phyloP scores from a whole-genome alignment of 2,329 filamentous ascomycete genomes.

The Colletotrichum coccodes region DNA sequence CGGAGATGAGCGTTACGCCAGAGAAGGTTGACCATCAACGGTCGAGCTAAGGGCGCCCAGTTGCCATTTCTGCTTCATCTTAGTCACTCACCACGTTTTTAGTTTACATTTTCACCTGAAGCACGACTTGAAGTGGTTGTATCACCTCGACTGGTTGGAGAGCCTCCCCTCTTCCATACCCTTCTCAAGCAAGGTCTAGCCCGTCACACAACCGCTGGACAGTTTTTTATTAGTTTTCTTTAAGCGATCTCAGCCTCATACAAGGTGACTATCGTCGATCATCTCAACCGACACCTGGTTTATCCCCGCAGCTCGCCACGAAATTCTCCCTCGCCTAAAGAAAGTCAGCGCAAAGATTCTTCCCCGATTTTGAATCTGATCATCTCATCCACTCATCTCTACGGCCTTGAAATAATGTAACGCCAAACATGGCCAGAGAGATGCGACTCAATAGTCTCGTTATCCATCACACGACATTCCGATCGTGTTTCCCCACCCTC shows the following conservation, averaged over 20 bases:
- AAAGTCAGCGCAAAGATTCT: slow-evolving; percentile 13
- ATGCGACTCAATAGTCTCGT: slow-evolving; percentile 14
- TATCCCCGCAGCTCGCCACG: slow-evolving; percentile 24
- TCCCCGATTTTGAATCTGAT: slow-evolving; percentile 15
- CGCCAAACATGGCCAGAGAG: neutral
- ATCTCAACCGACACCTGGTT: slow-evolving; percentile 24
- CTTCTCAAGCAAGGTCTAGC: slow-evolving; percentile 6
- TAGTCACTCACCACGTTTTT: neutral
- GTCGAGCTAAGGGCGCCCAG: slow-evolving; percentile 1
- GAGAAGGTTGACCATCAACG: neutral
- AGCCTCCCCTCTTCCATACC: neutral
- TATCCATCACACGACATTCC: slow-evolving; percentile 7
- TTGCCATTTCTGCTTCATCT: neutral
- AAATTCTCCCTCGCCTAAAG: slow-evolving; percentile 9
- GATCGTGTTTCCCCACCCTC: neutral
- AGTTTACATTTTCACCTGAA: slow-evolving; percentile 2
- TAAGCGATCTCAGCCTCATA: slow-evolving; percentile 29
- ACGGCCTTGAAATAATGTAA: slow-evolving; percentile 9
- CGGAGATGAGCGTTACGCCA: neutral
- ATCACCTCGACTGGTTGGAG: slow-evolving; percentile 12
- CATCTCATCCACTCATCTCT: slow-evolving; percentile 10
- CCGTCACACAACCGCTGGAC: slow-evolving; percentile 11
- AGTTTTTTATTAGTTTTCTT: slow-evolving; percentile 9
- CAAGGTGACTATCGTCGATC: slow-evolving; percentile 25
- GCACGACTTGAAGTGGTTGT: slow-evolving; percentile 8